A percentile compares a stretch with the other conserved stretches of the same genome.
These are phyloP conservation scores for Geoglossum cookeanum DNA, from an alignment of 2,329 filamentous ascomycete genomes.

Conservation along the genomic window DNA sequence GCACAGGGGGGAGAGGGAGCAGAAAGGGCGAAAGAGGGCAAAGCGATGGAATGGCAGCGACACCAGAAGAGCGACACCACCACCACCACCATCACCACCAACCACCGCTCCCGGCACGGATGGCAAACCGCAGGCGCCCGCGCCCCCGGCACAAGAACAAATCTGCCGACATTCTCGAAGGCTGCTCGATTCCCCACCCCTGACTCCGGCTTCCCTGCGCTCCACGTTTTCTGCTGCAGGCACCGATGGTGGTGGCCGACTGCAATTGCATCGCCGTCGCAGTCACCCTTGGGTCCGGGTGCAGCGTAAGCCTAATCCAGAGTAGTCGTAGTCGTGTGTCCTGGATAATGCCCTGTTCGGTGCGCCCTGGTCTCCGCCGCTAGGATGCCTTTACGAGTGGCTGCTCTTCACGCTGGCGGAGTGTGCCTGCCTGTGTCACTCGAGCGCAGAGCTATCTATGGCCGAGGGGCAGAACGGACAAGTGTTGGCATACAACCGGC, in stretches of 20 bases:
- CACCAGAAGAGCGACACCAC: too few relatives aligned
- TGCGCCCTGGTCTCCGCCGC: not conserved
- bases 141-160: not conserved
- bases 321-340: too few relatives aligned
- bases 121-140: not conserved
- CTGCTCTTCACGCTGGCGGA: not conserved
- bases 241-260: not conserved
- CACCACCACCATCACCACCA: too few relatives aligned
- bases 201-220: not conserved
- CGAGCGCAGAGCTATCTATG: not conserved
- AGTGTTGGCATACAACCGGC: not conserved
- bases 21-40: not conserved
- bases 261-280: not conserved
- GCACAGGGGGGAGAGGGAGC: not conserved
- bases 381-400: not conserved
- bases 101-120: not conserved
- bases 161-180: slow-evolving; percentile 3
- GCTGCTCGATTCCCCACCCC: not conserved
- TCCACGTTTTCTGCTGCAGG: not conserved
- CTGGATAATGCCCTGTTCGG: not conserved
- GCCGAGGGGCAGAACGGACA: not conserved
- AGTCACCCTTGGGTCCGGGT: not conserved
- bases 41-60: not conserved
- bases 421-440: not conserved
- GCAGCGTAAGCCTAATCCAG: too few relatives aligned